phyloP scores from a whole-genome alignment of 176 grass and related monocot species.

The Tillandsia fasciculata region DNA sequence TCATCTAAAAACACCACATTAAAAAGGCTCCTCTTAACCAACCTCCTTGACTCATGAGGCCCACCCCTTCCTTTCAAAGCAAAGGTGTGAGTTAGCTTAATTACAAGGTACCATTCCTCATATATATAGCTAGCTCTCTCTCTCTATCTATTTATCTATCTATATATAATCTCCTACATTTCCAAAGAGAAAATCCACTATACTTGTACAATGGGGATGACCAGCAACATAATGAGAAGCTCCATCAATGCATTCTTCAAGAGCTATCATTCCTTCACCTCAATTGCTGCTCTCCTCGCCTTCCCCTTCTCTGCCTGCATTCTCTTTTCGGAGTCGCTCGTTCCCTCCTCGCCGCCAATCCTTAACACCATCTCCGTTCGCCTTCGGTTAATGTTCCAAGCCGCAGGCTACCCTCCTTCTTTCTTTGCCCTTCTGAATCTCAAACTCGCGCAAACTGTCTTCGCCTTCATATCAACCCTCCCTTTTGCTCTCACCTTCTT shows the following conservation, averaged over 20 bases:
- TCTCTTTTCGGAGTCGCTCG: slow-evolving; percentile 23
- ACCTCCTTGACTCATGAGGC: too few relatives aligned
- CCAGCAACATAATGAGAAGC: slow-evolving; percentile 35
- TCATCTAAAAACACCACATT: background rate
- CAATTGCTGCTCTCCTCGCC: slow-evolving; percentile 52
- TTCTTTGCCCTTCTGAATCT: slow-evolving; percentile 67
- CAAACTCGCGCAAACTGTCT: slow-evolving; percentile 74
- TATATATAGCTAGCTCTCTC: background rate
- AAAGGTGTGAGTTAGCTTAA: too few relatives aligned
- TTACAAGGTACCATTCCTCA: background rate
- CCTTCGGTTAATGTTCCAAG: slow-evolving; percentile 52
- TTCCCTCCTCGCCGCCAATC: slow-evolving; percentile 1
- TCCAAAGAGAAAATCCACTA: background rate
- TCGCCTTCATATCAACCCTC: slow-evolving; percentile 46
- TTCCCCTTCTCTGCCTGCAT: slow-evolving; percentile 17
- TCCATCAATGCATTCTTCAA: slow-evolving; percentile 49
- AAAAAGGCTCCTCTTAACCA: background rate
- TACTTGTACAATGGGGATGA: slow-evolving; percentile 28
- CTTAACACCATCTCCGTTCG: slow-evolving; percentile 33
- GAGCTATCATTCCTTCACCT: slow-evolving; percentile 62
- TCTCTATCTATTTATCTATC: background rate
- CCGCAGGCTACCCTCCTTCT: slow-evolving; percentile 55
- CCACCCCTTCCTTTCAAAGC: too few relatives aligned
- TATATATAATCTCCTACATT: background rate
- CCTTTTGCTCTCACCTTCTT: slow-evolving; percentile 61